Percentiles rank a stretch among this genome's conserved stretches.
These are phyloP conservation scores for Clonostachys rosea DNA, from an alignment of 2,329 filamentous ascomycete genomes.

Conservation along the genomic window DNA sequence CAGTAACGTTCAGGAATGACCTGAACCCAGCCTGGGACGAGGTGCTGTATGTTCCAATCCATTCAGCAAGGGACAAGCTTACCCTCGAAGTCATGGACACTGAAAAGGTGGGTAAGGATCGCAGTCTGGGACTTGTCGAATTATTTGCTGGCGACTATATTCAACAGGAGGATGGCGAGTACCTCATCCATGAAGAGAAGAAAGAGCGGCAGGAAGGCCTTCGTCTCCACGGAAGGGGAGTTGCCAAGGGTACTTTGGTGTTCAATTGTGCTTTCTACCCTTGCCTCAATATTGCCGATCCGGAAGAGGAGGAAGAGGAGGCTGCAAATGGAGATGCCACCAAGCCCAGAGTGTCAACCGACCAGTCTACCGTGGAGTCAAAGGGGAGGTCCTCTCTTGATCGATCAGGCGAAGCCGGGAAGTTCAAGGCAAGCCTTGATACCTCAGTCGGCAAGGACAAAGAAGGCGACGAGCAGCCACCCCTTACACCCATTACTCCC, in stretches of 20 bases:
- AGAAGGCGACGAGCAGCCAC: constrained; percentile 1
- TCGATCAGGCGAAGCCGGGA: constrained; percentile 29
- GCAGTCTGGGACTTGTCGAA: constrained; percentile 78
- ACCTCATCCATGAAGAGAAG: constrained; percentile 74
- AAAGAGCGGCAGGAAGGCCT: constrained; percentile 62
- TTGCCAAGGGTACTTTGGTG: constrained; percentile 73
- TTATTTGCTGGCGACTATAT: constrained; percentile 76
- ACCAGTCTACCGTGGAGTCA: constrained; percentile 2
- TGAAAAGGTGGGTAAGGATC: constrained; percentile 87
- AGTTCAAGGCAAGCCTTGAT: constrained; percentile 32
- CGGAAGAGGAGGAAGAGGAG: constrained; percentile 73
- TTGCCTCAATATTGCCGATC: constrained; percentile 80
- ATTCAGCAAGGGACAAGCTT: constrained; percentile 77
- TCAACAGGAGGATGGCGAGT: constrained; percentile 75
- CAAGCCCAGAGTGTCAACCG: constrained; percentile 12
- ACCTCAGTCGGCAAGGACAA: constrained; percentile 9
- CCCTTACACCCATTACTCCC: constrained; percentile 10
- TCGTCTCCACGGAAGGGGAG: constrained; percentile 66
- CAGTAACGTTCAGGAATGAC: constrained; percentile 94
- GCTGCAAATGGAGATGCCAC: constrained; percentile 34
- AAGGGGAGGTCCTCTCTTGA: constrained; percentile 2
- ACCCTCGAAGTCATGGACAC: constrained; percentile 95
- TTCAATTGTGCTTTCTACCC: constrained; percentile 91
- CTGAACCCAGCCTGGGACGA: constrained; percentile 95
- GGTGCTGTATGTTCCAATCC: constrained; percentile 88